Percentiles rank a stretch among this genome's conserved stretches.
phyloP scores from a whole-genome alignment of 768 basidiomycete species.

The Tulasnella sp. region DNA sequence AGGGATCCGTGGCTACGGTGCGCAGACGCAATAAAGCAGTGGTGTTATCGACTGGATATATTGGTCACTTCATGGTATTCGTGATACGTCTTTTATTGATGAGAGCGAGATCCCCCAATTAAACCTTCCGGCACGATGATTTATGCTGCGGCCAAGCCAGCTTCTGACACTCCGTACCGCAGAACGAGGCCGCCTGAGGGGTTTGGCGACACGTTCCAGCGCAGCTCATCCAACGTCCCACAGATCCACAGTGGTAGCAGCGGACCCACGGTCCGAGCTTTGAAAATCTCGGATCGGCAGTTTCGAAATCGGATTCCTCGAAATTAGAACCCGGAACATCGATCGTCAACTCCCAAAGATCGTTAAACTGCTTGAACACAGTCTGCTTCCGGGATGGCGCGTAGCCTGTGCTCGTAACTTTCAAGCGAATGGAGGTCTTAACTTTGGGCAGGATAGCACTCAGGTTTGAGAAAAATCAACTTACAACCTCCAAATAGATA shows the following conservation, averaged over 20 bases:
- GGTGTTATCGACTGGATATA: background rate
- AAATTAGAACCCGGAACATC: conserved; percentile 40
- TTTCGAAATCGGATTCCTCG: conserved; percentile 39
- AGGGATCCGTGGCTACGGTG: conserved; percentile 83
- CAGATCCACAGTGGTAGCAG: conserved; percentile 41
- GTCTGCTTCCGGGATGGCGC: conserved; percentile 36
- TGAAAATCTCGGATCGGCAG: conserved; percentile 40
- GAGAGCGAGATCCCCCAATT: background rate
- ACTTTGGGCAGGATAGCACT: no score
- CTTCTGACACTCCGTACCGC: background rate
- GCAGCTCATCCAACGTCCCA: conserved; percentile 42
- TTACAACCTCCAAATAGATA: conserved; percentile 42
- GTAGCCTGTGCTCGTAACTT: conserved; percentile 37
- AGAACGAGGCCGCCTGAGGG: background rate
- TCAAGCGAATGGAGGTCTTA: background rate
- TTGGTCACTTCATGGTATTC: background rate
- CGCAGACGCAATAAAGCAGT: conserved; percentile 71
- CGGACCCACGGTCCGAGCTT: conserved; percentile 42
- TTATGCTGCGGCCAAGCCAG: background rate
- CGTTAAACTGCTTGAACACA: conserved; percentile 37
- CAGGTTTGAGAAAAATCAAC: background rate
- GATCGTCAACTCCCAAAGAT: conserved; percentile 42
- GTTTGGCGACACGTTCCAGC: conserved; percentile 17
- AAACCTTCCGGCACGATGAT: background rate
- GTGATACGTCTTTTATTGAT: background rate